Conservation (phyloP, 352 stramenopile species). For the Pythium dissimile region DNA sequence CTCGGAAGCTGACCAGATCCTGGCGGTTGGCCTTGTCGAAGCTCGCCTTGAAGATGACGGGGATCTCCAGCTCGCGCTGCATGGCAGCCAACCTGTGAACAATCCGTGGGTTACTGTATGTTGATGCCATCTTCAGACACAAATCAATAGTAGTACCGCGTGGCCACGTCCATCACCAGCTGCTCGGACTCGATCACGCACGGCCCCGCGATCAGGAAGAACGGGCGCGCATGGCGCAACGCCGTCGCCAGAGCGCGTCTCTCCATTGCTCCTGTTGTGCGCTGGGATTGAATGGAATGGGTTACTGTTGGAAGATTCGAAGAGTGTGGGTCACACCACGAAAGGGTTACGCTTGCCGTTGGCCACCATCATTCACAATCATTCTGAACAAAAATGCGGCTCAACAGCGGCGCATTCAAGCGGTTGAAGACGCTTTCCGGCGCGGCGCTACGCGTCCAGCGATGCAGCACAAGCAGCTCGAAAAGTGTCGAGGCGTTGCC, state of each 20-base stretch:
- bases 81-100: constrained; percentile 44
- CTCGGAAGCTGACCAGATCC: constrained; percentile 72
- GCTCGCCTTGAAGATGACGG: constrained; percentile 86
- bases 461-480: not conserved
- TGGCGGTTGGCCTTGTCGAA: constrained; percentile 90
- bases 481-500: not conserved
- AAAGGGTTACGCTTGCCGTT: too few relatives aligned
- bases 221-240: constrained; percentile 58
- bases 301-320: too few relatives aligned
- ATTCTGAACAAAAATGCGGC: constrained; percentile 13
- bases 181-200: constrained; percentile 78
- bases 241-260: constrained; percentile 43
- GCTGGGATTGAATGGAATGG: too few relatives aligned
- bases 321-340: not conserved
- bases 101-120: too few relatives aligned
- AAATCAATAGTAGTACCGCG: constrained; percentile 49
- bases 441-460: constrained; percentile 8
- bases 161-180: constrained; percentile 65
- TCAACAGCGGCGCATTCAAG: constrained; percentile 14
- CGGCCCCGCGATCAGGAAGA: constrained; percentile 83
- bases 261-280: constrained; percentile 23
- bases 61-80: constrained; percentile 56
- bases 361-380: too few relatives aligned
- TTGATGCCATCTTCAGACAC: too few relatives aligned
- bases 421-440: constrained; percentile 22